Evolutionary conservation across 2,329 filamentous ascomycete genomes (phyloP).

Genomic region (Neurospora sp.): DNA sequence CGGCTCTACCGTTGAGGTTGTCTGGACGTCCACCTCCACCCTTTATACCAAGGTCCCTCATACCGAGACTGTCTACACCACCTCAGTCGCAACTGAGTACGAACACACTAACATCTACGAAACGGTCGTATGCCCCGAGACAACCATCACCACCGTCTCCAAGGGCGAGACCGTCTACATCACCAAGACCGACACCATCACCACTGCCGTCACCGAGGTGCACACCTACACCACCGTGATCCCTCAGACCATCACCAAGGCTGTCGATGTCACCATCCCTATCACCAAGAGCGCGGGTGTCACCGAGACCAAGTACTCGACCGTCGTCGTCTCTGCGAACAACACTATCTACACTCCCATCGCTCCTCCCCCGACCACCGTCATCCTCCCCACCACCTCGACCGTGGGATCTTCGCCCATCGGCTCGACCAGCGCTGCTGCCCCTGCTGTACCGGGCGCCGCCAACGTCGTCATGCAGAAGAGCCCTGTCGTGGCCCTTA

Average conservation of each 20-base stretch:
- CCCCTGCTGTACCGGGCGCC: constrained; percentile 22
- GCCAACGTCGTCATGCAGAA: constrained; percentile 9
- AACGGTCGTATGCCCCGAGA: constrained; percentile 29
- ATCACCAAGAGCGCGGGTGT: constrained; percentile 23
- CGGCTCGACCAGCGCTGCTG: constrained; percentile 11
- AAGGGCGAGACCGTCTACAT: constrained; percentile 30
- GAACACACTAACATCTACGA: constrained; percentile 28
- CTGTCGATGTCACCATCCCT: constrained; percentile 31
- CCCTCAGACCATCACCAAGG: constrained; percentile 29
- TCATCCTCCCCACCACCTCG: constrained; percentile 23
- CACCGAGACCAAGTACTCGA: constrained; percentile 27
- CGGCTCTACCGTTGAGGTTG: constrained; percentile 30
- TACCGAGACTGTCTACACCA: constrained; percentile 26
- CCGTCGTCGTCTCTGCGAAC: constrained; percentile 24
- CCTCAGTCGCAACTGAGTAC: constrained; percentile 23
- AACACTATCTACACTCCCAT: constrained; percentile 19
- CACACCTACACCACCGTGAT: constrained; percentile 29
- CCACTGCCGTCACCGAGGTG: constrained; percentile 27
- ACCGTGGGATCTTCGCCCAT: constrained; percentile 14
- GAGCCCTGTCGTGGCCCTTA: constrained; percentile 24
- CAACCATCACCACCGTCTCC: constrained; percentile 33
- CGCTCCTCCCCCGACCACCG: constrained; percentile 19
- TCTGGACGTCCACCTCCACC: constrained; percentile 30
- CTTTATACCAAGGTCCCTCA: constrained; percentile 22
- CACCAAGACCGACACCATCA: constrained; percentile 33